Evolutionary conservation across 1,139 yeast genomes (phyloP).

Genomic region (Hemisphaericaspora xylanilytica): DNA sequence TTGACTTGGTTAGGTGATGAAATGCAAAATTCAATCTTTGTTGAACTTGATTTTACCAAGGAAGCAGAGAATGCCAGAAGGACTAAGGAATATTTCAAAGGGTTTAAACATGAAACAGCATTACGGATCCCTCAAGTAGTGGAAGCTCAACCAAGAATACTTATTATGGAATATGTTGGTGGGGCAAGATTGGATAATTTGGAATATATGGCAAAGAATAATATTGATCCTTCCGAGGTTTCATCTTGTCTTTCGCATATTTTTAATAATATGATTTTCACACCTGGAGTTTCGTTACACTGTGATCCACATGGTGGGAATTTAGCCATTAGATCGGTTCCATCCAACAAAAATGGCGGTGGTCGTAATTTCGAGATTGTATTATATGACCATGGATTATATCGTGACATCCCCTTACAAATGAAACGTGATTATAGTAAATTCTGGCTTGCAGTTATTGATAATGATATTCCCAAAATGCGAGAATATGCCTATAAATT

Average conservation of each 20-base stretch:
- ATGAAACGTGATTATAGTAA: slow-evolving; percentile 83
- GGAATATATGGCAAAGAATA: slow-evolving; percentile 55
- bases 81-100: slow-evolving; percentile 65
- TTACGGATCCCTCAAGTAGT: slow-evolving; percentile 73
- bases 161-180: slow-evolving; percentile 83
- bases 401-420: slow-evolving; percentile 75
- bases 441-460: slow-evolving; percentile 88
- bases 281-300: slow-evolving; percentile 87
- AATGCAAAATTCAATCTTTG: slow-evolving; percentile 77
- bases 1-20: slow-evolving; percentile 93
- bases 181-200: slow-evolving; percentile 85
- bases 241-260: slow-evolving; percentile 84
- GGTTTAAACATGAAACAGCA: slow-evolving; percentile 62
- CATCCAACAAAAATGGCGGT: slow-evolving; percentile 31
- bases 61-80: slow-evolving; percentile 79
- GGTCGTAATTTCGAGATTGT: slow-evolving; percentile 83
- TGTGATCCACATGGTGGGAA: slow-evolving; percentile 99
- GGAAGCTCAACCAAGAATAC: slow-evolving; percentile 64
- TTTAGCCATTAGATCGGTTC: slow-evolving; percentile 62
- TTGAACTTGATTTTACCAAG: slow-evolving; percentile 81
- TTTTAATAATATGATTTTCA: slow-evolving; percentile 92
- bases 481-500: slow-evolving; percentile 68
- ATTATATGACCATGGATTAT: slow-evolving; percentile 91
- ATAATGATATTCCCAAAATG: slow-evolving; percentile 66
- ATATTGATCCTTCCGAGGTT: slow-evolving; percentile 74